phyloP scores from a whole-genome alignment of 495 filamentous ascomycete species.

The Annulohypoxylon nitens region DNA sequence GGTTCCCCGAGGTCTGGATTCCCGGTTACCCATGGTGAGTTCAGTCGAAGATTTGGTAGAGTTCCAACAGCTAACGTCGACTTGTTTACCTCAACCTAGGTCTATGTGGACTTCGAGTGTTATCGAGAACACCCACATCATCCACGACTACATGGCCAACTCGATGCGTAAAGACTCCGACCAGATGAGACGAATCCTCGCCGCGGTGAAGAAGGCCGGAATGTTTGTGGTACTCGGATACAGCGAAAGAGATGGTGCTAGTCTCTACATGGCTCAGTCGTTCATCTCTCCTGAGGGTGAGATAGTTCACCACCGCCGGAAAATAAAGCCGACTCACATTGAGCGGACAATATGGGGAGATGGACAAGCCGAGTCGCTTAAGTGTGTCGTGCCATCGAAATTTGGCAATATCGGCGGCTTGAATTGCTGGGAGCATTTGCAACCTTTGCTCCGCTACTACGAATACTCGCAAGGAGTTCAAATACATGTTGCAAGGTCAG shows the following conservation, averaged over 20 bases:
- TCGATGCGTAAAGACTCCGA: constrained; percentile 60
- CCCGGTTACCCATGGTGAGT: constrained; percentile 69
- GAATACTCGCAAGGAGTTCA: constrained; percentile 64
- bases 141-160: constrained; percentile 64
- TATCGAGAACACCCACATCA: constrained; percentile 59
- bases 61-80: constrained; percentile 41
- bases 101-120: constrained; percentile 52
- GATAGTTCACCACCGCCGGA: constrained; percentile 62
- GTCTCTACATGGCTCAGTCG: constrained; percentile 69
- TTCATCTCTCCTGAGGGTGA: constrained; percentile 63
- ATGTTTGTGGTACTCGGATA: constrained; percentile 68
- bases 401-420: constrained; percentile 64
- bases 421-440: constrained; percentile 70
- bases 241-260: constrained; percentile 61
- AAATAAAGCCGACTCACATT: constrained; percentile 72
- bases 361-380: constrained; percentile 56
- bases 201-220: constrained; percentile 54
- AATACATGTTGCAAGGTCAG: constrained; percentile 71
- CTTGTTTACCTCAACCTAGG: constrained; percentile 45
- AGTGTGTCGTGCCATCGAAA: constrained; percentile 59
- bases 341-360: constrained; percentile 73
- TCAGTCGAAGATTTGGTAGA: constrained; percentile 50
- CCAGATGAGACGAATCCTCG: constrained; percentile 63
- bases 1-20: constrained; percentile 70
- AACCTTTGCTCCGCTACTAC: constrained; percentile 71